Evolutionary conservation across 371 early-diverging fungal genomes (phyloP), one percentile per base, ranked within the genome.

Genomic region (Capillidium rhysosporum): DNA sequence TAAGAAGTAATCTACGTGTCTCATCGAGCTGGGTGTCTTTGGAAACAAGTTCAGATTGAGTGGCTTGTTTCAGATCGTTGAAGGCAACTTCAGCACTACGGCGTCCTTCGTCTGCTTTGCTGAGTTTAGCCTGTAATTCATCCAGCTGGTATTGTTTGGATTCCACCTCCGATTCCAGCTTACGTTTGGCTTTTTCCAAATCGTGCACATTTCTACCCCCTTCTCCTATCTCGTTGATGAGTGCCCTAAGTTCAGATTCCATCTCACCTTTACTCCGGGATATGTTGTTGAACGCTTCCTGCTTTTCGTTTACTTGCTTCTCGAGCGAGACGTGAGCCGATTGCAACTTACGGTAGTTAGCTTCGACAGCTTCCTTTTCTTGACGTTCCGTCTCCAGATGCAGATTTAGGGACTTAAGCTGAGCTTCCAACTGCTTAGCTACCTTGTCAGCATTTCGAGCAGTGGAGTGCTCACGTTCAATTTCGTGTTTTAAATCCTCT

Each of bases 181-280:
- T 61, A 12, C 76, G 71, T 56, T 76, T 73, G 5, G 69, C 54
- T 54, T 78, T 77, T 57, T 84, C 81, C 28, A 86, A 70, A 46
- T 84, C 85, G 55, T 84, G 82, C 10, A 76, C 61, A 55, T 77
- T 82, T 59, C 73, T 71, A 30, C 84, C 83, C 18, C 77, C 82
- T 45, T 81, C 82, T 34, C 85, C 86, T 46, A 86, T 77, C 58
- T 86, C 83, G 58, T 80, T 72, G 54, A 83, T 76, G n/a, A 87
- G 62, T 23, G 69, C 65, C 25, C 77, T 71, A 24, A 86, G 71
- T 56, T 82, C 85, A 40, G 65, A 61, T 55, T 86, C 87, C 4
- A 85, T 67, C 49, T 80, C 80, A 23, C 62, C 58, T 65, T 86
- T 84, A 59, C 69, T 65, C 46, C 76, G 73, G 51, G 72, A 69